Evolutionary conservation across 345 rosid genomes (phyloP).

Genomic region (Syzygium aromaticum): DNA sequence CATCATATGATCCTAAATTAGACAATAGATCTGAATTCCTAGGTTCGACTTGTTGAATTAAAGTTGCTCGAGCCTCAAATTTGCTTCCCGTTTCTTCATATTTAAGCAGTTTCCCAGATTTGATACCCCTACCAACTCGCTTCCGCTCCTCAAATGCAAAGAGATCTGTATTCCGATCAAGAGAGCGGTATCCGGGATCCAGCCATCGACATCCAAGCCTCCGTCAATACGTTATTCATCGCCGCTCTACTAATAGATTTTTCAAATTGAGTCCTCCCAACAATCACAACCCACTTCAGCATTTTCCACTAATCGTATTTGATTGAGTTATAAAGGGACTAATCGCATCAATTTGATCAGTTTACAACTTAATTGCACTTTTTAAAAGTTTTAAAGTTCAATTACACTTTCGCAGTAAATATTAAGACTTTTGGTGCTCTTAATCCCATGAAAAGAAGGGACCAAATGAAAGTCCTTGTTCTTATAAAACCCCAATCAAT

Average conservation of each 20-base stretch:
- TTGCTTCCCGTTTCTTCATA: background rate
- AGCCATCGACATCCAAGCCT: background rate
- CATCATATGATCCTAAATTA: background rate
- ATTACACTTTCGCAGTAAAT: rapidly evolving
- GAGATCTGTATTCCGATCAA: background rate
- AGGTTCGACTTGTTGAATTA: background rate
- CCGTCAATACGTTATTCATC: background rate
- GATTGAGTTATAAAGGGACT: background rate
- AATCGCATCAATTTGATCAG: background rate
- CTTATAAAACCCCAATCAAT: background rate
- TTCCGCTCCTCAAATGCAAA: background rate
- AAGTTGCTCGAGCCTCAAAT: background rate
- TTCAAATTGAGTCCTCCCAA: background rate
- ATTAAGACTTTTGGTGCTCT: background rate
- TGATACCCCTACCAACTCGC: background rate
- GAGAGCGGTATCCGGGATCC: background rate
- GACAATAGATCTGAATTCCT: background rate
- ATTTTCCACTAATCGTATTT: background rate
- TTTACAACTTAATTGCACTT: background rate
- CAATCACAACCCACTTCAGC: background rate
- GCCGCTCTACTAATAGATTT: background rate
- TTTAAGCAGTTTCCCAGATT: background rate
- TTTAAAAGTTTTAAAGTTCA: background rate
- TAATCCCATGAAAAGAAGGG: rapidly evolving
- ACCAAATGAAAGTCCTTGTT: background rate